Evolutionary conservation across 2,329 filamentous ascomycete genomes (phyloP).

Genomic region (Aspergillus sergii): DNA sequence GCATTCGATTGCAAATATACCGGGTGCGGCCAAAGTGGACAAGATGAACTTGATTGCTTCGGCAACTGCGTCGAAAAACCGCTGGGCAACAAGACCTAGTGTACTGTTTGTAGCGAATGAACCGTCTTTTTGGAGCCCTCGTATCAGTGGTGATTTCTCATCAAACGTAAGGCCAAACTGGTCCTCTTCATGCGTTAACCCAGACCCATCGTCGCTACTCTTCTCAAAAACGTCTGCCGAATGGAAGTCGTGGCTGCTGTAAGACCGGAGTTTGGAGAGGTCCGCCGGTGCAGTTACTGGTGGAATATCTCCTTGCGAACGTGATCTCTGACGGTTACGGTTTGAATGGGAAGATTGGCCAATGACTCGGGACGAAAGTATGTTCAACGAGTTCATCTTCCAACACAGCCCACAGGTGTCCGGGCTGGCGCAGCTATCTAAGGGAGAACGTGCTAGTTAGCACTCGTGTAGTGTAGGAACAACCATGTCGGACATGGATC

Average conservation of each 20-base stretch:
- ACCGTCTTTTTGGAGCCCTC: conserved; percentile 40
- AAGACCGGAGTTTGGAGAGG: conserved; percentile 43
- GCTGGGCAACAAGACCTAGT: conserved; percentile 62
- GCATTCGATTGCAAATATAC: conserved; percentile 77
- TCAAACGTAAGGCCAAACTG: conserved; percentile 44
- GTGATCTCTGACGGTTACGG: conserved; percentile 55
- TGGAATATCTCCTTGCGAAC: conserved; percentile 53
- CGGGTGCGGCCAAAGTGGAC: conserved; percentile 76
- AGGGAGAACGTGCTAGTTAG: conserved; percentile 21
- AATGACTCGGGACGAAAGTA: conserved; percentile 82
- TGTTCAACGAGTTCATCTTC: conserved; percentile 96
- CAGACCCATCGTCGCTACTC: conserved; percentile 27
- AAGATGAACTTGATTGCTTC: conserved; percentile 78
- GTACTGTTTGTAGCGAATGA: conserved; percentile 39
- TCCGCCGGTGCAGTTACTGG: conserved; percentile 35
- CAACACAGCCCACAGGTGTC: conserved; percentile 52
- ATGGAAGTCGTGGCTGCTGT: conserved; percentile 45
- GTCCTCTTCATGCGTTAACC: conserved; percentile 29
- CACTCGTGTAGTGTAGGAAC: neutral
- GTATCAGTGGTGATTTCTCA: conserved; percentile 72
- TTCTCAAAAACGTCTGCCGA: conserved; percentile 32
- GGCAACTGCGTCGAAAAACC: conserved; percentile 71
- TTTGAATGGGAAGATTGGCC: conserved; percentile 57
- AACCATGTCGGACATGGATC: conserved; percentile 16
- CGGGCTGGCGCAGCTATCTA: conserved; percentile 40